Conservation (phyloP, 164 flowering plant genomes). For the Santalum album region DNA sequence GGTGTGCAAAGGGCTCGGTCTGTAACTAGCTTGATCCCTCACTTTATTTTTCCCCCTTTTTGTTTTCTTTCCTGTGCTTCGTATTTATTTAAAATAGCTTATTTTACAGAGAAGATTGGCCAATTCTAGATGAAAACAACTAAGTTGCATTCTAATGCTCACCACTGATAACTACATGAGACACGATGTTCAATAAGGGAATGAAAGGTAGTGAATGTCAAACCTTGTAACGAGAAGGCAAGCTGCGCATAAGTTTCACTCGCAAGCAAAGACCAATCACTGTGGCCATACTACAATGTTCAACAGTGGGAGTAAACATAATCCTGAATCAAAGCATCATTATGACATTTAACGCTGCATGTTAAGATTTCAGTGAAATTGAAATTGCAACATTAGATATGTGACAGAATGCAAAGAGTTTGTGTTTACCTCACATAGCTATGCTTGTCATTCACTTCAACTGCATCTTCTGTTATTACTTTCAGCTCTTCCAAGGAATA, state of each 20-base stretch:
- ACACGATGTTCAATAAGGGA: not conserved
- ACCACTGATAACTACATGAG: too few species aligned
- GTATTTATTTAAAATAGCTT: too few species aligned
- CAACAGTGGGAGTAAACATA: not conserved
- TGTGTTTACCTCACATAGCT: conserved; percentile 50
- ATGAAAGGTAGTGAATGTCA: not conserved
- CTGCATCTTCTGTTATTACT: conserved; percentile 80
- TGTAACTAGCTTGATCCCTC: too few species aligned
- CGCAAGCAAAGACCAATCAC: not conserved
- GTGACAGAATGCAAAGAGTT: not conserved
- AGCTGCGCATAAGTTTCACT: conserved; percentile 2
- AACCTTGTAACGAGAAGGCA: conserved; percentile 1
- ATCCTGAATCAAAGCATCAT: not conserved
- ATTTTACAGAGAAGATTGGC: too few species aligned
- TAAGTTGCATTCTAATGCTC: too few species aligned
- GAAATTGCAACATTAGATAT: not conserved
- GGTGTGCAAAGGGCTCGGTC: too few species aligned
- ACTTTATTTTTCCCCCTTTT: too few species aligned
- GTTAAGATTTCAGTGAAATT: not conserved
- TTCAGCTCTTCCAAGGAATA: conserved; percentile 86
- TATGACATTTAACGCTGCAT: not conserved
- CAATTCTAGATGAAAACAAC: too few species aligned
- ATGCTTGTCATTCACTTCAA: conserved; percentile 58
- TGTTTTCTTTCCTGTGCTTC: too few species aligned
- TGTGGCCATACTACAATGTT: not conserved